Base-by-base conservation (phyloP, 177 flowering plant genomes). In the Vitis hybrid region DNA sequence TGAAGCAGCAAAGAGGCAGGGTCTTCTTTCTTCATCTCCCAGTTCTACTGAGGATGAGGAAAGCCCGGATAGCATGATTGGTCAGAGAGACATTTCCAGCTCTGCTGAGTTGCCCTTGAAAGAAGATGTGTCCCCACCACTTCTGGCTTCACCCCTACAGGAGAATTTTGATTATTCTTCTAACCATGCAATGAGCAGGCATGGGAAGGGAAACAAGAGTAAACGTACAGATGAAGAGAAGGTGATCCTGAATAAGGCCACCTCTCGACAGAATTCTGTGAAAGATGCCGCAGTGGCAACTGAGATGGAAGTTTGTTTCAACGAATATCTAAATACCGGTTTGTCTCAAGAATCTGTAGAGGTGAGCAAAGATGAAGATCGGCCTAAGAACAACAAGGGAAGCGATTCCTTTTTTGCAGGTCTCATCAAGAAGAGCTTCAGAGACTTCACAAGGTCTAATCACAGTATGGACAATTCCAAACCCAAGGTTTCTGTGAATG, bases 281-380 rank as follows among this genome's bases (percentile, higher is more conserved):
- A 82, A 88, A 69, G 90, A 83, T 60, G 72, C 55, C 35, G 66
- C 89, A 1, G 49, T 51, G 68, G 88, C 88, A 50, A 89, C 89
- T 46, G 96, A 89, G 72, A 72, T 80, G 70, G 94, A 90, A 1
- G 77, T 83, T 50, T 81, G 89, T 1, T 79, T 75, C 65, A 74
- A 84, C 61, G 92, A 82, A 8, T 80, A 79, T 68, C 54, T 76
- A 11, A 76, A 83, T 65, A 79, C 81, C 11, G 71, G 77, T 12
- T 50, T 77, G 6, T 80, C 91, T 68, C 85, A 78, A 59, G 96
- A 87, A 59, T 86, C 91, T 14, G 70, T 21, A 9, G 94, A 82
- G 58, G 78, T 57, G 40, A 65, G 74, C 67, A 75, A 61, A 67
- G 85, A 78, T 78, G 82, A 78, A 35, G 78, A 75, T 67, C 73